Percentiles rank a stretch among this genome's conserved stretches.
These are phyloP conservation scores for Rhizoclosmatium globosum DNA, from an alignment of 192 early-diverging fungal species.

Conservation along the genomic window DNA sequence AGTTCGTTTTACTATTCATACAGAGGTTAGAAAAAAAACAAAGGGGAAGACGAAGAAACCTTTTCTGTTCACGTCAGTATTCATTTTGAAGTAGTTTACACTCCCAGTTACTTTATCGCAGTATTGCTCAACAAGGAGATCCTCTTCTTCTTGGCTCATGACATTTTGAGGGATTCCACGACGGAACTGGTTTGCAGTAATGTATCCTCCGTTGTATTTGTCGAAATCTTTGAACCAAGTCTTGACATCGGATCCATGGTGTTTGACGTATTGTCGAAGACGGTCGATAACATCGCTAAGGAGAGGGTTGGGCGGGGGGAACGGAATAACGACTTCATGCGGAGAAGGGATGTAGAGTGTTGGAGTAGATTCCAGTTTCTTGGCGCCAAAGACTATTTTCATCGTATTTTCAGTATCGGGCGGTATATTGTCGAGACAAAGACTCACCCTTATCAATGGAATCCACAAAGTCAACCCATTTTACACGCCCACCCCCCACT, in stretches of 20 bases:
- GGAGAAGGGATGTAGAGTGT: conserved; percentile 52
- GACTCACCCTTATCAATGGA: conserved; percentile 60
- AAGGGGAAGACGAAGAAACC: conserved; percentile 33
- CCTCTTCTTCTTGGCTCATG: conserved; percentile 56
- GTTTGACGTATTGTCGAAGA: conserved; percentile 56
- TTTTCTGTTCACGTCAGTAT: conserved; percentile 65
- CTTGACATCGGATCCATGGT: conserved; percentile 65
- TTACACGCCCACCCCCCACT: conserved; percentile 41
- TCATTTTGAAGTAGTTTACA: conserved; percentile 70
- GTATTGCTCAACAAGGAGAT: conserved; percentile 54
- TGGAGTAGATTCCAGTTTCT: conserved; percentile 50
- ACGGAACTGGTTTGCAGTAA: conserved; percentile 64
- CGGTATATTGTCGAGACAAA: background rate
- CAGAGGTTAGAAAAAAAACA: background rate
- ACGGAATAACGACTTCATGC: conserved; percentile 55
- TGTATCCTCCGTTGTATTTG: conserved; percentile 60
- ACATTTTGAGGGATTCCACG: conserved; percentile 60
- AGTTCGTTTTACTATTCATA: background rate
- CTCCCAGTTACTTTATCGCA: conserved; percentile 47
- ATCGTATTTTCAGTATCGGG: background rate
- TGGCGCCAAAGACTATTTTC: conserved; percentile 58
- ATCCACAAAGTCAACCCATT: conserved; percentile 60
- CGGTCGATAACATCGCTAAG: conserved; percentile 53
- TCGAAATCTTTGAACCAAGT: conserved; percentile 71
- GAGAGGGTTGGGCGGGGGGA: conserved; percentile 41